phyloP scores from a whole-genome alignment of 495 filamentous ascomycete species.

The Penicillium herquei region DNA sequence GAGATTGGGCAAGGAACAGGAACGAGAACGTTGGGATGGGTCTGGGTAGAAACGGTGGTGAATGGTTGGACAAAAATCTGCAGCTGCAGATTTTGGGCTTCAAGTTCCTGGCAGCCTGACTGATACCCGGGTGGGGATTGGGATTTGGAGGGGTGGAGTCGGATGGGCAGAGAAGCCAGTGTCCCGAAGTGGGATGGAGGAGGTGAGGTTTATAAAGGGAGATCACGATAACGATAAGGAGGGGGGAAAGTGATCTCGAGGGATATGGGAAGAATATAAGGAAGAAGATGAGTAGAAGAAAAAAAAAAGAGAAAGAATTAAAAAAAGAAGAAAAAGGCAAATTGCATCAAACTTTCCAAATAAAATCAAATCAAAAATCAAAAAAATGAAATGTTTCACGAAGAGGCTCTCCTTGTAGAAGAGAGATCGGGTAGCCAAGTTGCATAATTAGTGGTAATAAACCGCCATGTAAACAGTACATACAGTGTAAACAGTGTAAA shows the following conservation, averaged over 20 bases:
- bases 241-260: constrained; percentile 1
- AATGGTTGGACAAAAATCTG: constrained; percentile 20
- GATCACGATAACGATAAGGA: constrained; percentile 8
- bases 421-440: background rate
- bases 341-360: background rate
- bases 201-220: constrained; percentile 10
- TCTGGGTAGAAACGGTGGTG: constrained; percentile 9
- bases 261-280: constrained; percentile 7
- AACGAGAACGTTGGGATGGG: constrained; percentile 9
- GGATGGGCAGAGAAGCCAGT: constrained; percentile 22
- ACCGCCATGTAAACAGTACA: no score
- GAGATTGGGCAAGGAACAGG: constrained; percentile 15
- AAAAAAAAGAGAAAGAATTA: constrained; percentile 11
- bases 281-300: constrained; percentile 5
- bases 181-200: constrained; percentile 5
- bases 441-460: no score
- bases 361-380: background rate
- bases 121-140: constrained; percentile 22
- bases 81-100: constrained; percentile 28
- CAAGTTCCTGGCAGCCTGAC: constrained; percentile 24
- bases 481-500: background rate
- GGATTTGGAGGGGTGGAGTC: constrained; percentile 16
- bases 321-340: constrained; percentile 3
- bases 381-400: constrained; percentile 17
- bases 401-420: constrained; percentile 16